Evolutionary conservation across 139 green algal species (phyloP).

Genomic region (Chlamydomonas incerta): DNA sequence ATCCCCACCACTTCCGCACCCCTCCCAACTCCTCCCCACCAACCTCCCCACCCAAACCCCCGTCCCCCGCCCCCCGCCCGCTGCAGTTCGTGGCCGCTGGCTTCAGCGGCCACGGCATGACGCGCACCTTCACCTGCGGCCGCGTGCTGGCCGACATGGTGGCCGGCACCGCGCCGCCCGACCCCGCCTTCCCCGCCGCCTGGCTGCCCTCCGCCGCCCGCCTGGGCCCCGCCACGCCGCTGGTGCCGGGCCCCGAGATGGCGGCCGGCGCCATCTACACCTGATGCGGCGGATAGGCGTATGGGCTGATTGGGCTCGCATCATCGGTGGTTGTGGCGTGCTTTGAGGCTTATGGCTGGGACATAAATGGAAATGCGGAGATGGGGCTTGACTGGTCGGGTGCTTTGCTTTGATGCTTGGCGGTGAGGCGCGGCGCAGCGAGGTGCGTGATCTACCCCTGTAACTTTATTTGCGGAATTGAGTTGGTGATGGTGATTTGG

Average conservation of each 20-base stretch:
- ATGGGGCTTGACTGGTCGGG: too few relatives aligned
- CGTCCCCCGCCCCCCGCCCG: too few relatives aligned
- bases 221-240: conserved; percentile 10
- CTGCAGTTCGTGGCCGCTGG: conserved; percentile 43
- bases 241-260: conserved; percentile 21
- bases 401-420: too few relatives aligned
- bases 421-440: too few relatives aligned
- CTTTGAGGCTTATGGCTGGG: too few relatives aligned
- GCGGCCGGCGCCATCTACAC: conserved; percentile 12
- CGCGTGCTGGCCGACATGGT: conserved; percentile 34
- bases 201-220: conserved; percentile 16
- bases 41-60: neutral
- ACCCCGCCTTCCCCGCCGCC: conserved; percentile 20
- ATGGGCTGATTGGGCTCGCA: too few relatives aligned
- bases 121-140: conserved; percentile 43
- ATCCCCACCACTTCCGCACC: neutral
- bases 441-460: too few relatives aligned
- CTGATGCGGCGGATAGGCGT: too few relatives aligned
- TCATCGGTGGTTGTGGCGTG: too few relatives aligned
- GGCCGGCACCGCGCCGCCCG: conserved; percentile 15
- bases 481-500: too few relatives aligned
- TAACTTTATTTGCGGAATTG: too few relatives aligned
- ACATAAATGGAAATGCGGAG: too few relatives aligned
- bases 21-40: neutral
- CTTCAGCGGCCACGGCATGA: conserved; percentile 53